These are phyloP conservation scores for Martiniozyma abietophila DNA, from an alignment of 805 yeast species.

Conservation along the genomic window DNA sequence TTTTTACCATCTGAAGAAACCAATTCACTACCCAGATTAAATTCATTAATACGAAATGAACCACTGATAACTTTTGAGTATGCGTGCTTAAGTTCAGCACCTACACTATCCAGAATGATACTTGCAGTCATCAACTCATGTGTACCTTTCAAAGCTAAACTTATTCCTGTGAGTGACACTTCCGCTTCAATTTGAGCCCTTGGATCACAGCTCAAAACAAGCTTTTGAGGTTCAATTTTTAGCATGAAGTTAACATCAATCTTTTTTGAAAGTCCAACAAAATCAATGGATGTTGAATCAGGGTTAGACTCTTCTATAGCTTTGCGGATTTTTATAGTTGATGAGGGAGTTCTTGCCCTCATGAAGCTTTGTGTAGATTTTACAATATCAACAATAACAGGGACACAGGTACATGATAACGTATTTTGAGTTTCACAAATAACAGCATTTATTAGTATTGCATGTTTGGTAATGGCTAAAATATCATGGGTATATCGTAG, in stretches of 20 bases:
- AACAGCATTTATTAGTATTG: conserved; percentile 40
- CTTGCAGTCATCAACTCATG: conserved; percentile 32
- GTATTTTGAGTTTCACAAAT: conserved; percentile 67
- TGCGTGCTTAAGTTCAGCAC: conserved; percentile 76
- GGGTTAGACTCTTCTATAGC: background rate
- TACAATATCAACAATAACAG: conserved; percentile 56
- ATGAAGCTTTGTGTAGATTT: conserved; percentile 41
- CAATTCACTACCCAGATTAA: conserved; percentile 41
- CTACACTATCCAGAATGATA: conserved; percentile 43
- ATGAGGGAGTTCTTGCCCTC: too few species aligned
- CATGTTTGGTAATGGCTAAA: conserved; percentile 31
- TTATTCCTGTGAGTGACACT: conserved; percentile 63
- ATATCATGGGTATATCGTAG: conserved; percentile 41
- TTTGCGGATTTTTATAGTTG: conserved; percentile 4
- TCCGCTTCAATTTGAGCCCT: conserved; percentile 87
- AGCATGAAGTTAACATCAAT: conserved; percentile 56
- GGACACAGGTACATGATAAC: conserved; percentile 67
- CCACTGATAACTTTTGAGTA: conserved; percentile 89
- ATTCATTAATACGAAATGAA: conserved; percentile 39
- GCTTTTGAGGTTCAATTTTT: conserved; percentile 59
- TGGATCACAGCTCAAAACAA: conserved; percentile 85
- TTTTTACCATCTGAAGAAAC: conserved; percentile 30
- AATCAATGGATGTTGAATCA: conserved; percentile 21
- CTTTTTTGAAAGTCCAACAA: conserved; percentile 40
- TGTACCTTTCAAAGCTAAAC: conserved; percentile 46